phyloP scores from a whole-genome alignment of 805 yeast species.

The Wickerhamiella cacticola region DNA sequence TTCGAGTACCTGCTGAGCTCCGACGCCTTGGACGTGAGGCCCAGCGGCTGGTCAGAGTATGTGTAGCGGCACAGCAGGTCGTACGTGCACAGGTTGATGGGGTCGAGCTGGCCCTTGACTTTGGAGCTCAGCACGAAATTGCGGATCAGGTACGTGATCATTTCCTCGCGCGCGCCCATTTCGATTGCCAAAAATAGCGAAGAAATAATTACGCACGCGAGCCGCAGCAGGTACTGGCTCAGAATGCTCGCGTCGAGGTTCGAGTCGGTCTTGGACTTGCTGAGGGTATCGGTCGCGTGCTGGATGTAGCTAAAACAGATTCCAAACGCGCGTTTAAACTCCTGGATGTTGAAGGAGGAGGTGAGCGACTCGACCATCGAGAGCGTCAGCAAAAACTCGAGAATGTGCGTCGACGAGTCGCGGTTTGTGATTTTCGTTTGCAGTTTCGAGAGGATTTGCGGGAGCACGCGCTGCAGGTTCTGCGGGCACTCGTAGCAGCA shows the following conservation, averaged over 20 bases:
- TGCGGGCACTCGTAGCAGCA: slow-evolving; percentile 73
- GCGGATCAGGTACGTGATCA: slow-evolving; percentile 52
- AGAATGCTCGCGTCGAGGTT: slow-evolving; percentile 27
- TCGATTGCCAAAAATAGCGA: slow-evolving; percentile 61
- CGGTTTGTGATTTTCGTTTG: slow-evolving; percentile 64
- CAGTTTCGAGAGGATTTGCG: slow-evolving; percentile 56
- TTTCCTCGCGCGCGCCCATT: slow-evolving; percentile 42
- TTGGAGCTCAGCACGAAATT: slow-evolving; percentile 39
- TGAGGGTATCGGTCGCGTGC: slow-evolving; percentile 42
- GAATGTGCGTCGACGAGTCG: slow-evolving; percentile 56
- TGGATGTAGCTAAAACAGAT: slow-evolving; percentile 72
- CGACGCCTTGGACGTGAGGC: slow-evolving; percentile 29
- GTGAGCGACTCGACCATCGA: slow-evolving; percentile 55
- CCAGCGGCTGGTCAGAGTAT: slow-evolving; percentile 48
- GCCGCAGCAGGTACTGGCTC: slow-evolving; percentile 46
- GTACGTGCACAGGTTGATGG: slow-evolving; percentile 47
- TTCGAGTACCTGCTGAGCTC: slow-evolving; percentile 21
- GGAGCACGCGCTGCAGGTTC: slow-evolving; percentile 54
- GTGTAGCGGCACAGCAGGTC: slow-evolving; percentile 62
- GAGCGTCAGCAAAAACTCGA: slow-evolving; percentile 61
- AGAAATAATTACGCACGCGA: slow-evolving; percentile 57
- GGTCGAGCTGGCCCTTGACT: slow-evolving; percentile 29
- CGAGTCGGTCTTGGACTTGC: slow-evolving; percentile 12
- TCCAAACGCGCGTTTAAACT: slow-evolving; percentile 68
- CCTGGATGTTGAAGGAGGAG: slow-evolving; percentile 62